Conservation (phyloP, 2,329 filamentous ascomycete genomes). For the Diplodia intermedia region DNA sequence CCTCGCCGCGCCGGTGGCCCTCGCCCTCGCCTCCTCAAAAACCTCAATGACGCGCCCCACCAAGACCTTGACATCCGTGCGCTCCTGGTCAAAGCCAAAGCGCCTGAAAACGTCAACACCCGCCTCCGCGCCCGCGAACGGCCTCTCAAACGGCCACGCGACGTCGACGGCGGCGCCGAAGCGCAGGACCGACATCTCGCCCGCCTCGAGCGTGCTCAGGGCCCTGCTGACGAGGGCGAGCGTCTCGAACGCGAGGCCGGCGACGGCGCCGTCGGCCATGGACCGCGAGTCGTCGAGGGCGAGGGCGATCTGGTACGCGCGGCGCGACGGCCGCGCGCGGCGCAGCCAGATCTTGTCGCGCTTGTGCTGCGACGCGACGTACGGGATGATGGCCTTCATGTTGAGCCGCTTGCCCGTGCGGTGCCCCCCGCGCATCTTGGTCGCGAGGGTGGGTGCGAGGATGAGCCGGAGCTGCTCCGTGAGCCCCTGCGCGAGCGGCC, state of each 20-base stretch:
- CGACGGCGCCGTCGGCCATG: constrained; percentile 84
- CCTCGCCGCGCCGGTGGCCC: constrained; percentile 48
- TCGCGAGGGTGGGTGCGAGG: constrained; percentile 90
- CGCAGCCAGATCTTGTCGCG: constrained; percentile 99
- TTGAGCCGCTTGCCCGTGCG: constrained; percentile 97
- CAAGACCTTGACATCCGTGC: constrained; percentile 83
- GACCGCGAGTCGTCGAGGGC: constrained; percentile 94
- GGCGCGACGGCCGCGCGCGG: constrained; percentile 86
- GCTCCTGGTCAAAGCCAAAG: constrained; percentile 84
- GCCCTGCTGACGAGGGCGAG: constrained; percentile 88
- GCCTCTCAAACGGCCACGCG: constrained; percentile 82
- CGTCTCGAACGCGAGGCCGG: constrained; percentile 87
- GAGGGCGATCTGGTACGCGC: constrained; percentile 95
- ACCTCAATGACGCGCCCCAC: constrained; percentile 78
- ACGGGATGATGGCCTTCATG: constrained; percentile 99
- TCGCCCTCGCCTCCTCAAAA: constrained; percentile 76
- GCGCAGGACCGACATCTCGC: constrained; percentile 87
- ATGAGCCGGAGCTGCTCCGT: constrained; percentile 96
- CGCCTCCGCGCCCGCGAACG: constrained; percentile 76
- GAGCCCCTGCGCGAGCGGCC: constrained; percentile 83
- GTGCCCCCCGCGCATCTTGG: constrained; percentile 95
- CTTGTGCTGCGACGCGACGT: constrained; percentile 98
- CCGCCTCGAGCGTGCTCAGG: constrained; percentile 90
- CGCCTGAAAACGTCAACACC: constrained; percentile 83
- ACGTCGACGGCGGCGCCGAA: constrained; percentile 86